phyloP scores from a whole-genome alignment of 176 grass and related monocot genomes.

The Musa beccarii region DNA sequence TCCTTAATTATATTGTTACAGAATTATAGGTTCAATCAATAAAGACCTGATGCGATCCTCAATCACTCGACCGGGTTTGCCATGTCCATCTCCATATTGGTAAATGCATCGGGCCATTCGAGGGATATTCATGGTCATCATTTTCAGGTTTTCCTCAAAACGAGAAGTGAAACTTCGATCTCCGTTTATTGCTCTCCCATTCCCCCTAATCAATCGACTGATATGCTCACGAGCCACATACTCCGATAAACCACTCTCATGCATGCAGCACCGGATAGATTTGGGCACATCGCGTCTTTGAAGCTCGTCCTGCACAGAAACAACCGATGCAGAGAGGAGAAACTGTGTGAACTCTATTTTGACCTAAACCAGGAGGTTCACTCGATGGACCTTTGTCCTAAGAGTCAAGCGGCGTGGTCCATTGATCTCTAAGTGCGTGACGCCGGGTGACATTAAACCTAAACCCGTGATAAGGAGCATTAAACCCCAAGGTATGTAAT shows the following conservation, averaged over 20 bases:
- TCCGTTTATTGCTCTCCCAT: slow-evolving; percentile 10
- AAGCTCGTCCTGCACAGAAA: not conserved
- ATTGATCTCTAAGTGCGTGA: too few relatives aligned
- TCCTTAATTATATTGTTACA: too few relatives aligned
- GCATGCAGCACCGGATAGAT: slow-evolving; percentile 25
- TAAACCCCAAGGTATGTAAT: too few relatives aligned
- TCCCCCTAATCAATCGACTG: not conserved
- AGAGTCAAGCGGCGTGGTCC: too few relatives aligned
- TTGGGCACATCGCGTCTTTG: slow-evolving; percentile 18
- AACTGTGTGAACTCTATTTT: not conserved
- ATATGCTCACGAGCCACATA: slow-evolving; percentile 3
- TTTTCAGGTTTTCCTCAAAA: too few relatives aligned
- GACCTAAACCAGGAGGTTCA: not conserved
- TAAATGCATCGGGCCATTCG: not conserved
- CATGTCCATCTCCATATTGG: slow-evolving; percentile 17
- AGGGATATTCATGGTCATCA: not conserved
- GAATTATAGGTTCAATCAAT: not conserved
- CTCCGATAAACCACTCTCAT: slow-evolving; percentile 4
- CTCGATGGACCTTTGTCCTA: too few relatives aligned
- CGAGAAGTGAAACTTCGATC: too few relatives aligned
- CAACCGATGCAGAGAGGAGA: not conserved
- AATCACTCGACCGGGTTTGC: not conserved
- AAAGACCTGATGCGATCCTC: slow-evolving; percentile 6
- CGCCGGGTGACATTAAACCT: too few relatives aligned
- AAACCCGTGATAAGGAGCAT: too few relatives aligned